Conservation (phyloP, 768 basidiomycete species). For the Coprinopsis cinerea region DNA sequence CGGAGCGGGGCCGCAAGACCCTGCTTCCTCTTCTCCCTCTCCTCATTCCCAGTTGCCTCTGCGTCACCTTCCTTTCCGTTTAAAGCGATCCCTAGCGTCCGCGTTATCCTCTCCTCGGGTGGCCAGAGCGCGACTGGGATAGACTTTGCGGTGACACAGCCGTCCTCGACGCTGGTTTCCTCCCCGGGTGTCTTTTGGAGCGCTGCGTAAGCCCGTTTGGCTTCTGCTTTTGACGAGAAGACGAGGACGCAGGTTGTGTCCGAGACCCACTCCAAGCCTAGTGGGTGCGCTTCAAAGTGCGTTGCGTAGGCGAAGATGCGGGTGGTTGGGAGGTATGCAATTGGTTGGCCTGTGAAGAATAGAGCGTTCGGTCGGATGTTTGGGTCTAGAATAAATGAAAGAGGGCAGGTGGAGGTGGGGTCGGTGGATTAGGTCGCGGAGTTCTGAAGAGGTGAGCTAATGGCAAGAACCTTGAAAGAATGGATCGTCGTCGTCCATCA, state of each 20-base stretch:
- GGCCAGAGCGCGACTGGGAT: conserved; percentile 77
- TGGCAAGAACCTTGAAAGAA: background rate
- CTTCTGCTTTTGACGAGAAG: conserved; percentile 51
- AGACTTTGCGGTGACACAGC: conserved; percentile 56
- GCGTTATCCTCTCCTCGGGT: conserved; percentile 69
- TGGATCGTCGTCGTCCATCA: conserved; percentile 4
- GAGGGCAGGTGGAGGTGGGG: no score
- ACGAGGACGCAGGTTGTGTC: conserved; percentile 80
- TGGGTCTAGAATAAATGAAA: conserved; percentile 34
- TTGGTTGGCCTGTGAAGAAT: conserved; percentile 66
- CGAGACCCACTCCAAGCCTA: conserved; percentile 82
- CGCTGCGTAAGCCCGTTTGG: conserved; percentile 42
- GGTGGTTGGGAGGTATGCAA: conserved; percentile 67
- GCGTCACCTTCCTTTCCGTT: background rate
- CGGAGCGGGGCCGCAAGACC: conserved; percentile 59
- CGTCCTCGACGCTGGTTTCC: conserved; percentile 31
- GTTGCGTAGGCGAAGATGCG: conserved; percentile 79
- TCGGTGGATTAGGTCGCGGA: no score
- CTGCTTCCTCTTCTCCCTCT: conserved; percentile 20
- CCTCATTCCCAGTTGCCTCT: background rate
- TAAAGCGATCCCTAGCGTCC: conserved; percentile 56
- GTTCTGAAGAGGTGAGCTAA: background rate
- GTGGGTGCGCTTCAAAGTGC: conserved; percentile 67
- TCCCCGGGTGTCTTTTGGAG: conserved; percentile 50
- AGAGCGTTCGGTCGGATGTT: conserved; percentile 59